These are phyloP conservation scores for Sorghum bicolor DNA, from an alignment of 176 grass and related monocot genomes.

Conservation along the genomic window DNA sequence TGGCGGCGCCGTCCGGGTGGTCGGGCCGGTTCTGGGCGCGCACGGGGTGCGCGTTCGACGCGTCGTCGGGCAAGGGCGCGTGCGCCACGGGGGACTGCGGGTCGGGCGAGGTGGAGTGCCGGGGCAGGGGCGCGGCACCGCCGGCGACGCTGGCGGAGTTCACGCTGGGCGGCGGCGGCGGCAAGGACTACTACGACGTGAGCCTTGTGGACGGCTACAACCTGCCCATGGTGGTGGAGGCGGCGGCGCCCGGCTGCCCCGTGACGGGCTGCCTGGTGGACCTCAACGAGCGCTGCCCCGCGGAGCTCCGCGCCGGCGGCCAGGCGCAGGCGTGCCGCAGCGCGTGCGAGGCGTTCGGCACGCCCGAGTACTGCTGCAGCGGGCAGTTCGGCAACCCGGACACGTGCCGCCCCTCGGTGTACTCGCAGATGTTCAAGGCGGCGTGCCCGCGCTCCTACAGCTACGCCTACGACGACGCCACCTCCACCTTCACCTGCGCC, in stretches of 20 bases:
- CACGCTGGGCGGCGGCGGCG: conserved; percentile 53
- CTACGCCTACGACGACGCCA: conserved; percentile 96
- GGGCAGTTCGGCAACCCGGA: conserved; percentile 62
- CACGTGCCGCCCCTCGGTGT: conserved; percentile 76
- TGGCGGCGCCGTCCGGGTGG: conserved; percentile 66
- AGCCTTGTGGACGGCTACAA: conserved; percentile 97
- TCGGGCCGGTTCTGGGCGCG: conserved; percentile 93
- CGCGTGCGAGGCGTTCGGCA: conserved; percentile 76
- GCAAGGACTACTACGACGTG: conserved; percentile 94
- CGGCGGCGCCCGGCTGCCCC: conserved; percentile 42
- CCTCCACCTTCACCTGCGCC: conserved; percentile 89
- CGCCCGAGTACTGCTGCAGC: conserved; percentile 95
- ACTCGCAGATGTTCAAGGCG: conserved; percentile 92
- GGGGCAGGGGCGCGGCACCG: conserved; percentile 53
- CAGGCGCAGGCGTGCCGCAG: conserved; percentile 54
- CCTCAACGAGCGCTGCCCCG: conserved; percentile 69
- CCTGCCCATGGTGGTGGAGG: conserved; percentile 71
- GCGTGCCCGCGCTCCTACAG: conserved; percentile 93
- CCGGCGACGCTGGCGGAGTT: conserved; percentile 85
- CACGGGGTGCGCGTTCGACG: conserved; percentile 78
- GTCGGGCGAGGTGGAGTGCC: conserved; percentile 70
- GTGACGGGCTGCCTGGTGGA: conserved; percentile 67
- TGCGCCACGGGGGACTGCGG: conserved; percentile 91
- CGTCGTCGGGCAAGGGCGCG: conserved; percentile 31
- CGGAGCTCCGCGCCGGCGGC: conserved; percentile 51